Base-by-base conservation (phyloP, 805 yeast genomes). In the Saccharomycopsis sp. region DNA sequence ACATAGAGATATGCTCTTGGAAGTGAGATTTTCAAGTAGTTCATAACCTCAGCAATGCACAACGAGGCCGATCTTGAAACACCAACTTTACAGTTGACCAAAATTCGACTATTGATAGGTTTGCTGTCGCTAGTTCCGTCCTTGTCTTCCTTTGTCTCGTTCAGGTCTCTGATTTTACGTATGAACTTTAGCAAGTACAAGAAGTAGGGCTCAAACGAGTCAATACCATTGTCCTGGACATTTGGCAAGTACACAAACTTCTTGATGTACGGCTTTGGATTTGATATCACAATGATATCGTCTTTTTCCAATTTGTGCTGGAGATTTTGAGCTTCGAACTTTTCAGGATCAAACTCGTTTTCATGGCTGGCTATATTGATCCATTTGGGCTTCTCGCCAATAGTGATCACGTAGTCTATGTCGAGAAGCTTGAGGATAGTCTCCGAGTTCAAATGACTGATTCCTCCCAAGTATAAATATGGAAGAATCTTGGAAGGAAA, bases 41-140 rank as follows among this genome's bases (percentile, higher is more conserved):
- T 81, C 97, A 92, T 91, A 34, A 89, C 96, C 67, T 91, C 97
- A 0, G 97, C 97, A 63, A 92, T 92, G 65, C 96, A 92, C 4
- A 92, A 94, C 0, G 97, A 89, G 0, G 97, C 98, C 2, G 97
- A 89, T 57, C 98, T 75, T 0, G 97, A 89, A 3, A 92, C 98
- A 0, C 98, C 98, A 54, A 90, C 97, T 67, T 96, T 88, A 66
- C 98, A 92, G 69, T 92, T 98, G 8, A 92, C 91, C 60, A 92
- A 74, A 1, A 85, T 82, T 29, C 24, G 50, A 20, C 57, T 60
- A 24, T 52, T 46, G 24, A 52, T 46, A 15, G 44, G 20, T 24
- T 24, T 18, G 23, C n/a, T n/a, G n/a, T n/a, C n/a, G n/a, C n/a
- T n/a, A n/a, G 23, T 16, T n/a, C 52, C 52, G 16, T 21, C 8